Evolutionary conservation across 371 early-diverging fungal species (phyloP), one percentile per base, ranked within the genome.

Genomic region (Vittaforma corneae): DNA sequence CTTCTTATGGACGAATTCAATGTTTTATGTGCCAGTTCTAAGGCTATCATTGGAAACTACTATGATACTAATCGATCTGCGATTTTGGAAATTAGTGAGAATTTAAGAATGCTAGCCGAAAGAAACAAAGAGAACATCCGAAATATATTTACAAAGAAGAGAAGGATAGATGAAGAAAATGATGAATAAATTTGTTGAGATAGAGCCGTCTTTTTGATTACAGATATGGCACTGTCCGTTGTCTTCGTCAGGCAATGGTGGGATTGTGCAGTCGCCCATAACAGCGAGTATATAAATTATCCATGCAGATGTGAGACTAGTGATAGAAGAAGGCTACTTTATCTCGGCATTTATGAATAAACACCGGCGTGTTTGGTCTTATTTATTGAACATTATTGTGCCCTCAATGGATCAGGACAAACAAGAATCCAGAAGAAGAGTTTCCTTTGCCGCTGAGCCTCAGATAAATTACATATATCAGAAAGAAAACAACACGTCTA

Each of bases 391-490:
- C n/a, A n/a, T n/a, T n/a, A n/a, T n/a, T n/a, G n/a, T n/a, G n/a
- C 16, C 22, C 18, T 37, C 2, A 60, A 72, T 67, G 66, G 68
- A 42, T 9, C 59, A 72, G 2, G 44, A 67, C 30, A 59, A 37
- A 1, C 40, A 60, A 46, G 62, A 62, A 38, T 42, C 34, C 35
- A 55, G 48, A 61, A 67, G 58, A 35, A 35, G 67, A 18, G 67
- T 72, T 16, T 72, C 72, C 0, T 72, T 66, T 60, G 72, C 67
- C 22, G 20, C 68, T 28, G 67, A 66, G 61, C 54, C 62, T 1
- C 54, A 53, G 1, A 48, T 55, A 52, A 55, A 50, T 18, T 67
- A 54, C 40, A 61, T 63, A 32, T 69, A 63, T 35, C 44, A 63
- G 5, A 53, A 62, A 32, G 67, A 55, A 34, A 22, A 32, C 32